These are phyloP conservation scores for Pseudopithomyces maydicus DNA, from an alignment of 2,329 filamentous ascomycete genomes.

Conservation along the genomic window DNA sequence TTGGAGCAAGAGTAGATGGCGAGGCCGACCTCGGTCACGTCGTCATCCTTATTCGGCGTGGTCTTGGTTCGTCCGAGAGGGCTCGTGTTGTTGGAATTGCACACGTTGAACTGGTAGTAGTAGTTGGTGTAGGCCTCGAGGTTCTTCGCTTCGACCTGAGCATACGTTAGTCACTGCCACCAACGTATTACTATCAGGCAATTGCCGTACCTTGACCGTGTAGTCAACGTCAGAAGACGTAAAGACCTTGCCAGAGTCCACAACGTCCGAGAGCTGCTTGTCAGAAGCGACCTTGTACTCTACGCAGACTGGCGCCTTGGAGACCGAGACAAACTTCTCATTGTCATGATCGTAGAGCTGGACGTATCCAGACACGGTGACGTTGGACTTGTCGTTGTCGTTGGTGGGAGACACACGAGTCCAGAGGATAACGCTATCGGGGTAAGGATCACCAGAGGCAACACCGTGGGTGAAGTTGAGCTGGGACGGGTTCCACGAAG, in stretches of 20 bases:
- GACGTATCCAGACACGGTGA: slow-evolving; percentile 62
- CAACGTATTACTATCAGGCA: neutral
- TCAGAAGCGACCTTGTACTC: slow-evolving; percentile 65
- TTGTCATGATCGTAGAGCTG: slow-evolving; percentile 60
- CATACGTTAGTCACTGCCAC: slow-evolving; percentile 15
- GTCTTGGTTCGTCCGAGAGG: slow-evolving; percentile 73
- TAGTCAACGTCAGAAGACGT: slow-evolving; percentile 78
- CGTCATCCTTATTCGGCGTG: slow-evolving; percentile 61
- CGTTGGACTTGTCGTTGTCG: slow-evolving; percentile 49
- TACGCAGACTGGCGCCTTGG: slow-evolving; percentile 68
- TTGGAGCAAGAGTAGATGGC: slow-evolving; percentile 74
- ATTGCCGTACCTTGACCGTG: slow-evolving; percentile 65
- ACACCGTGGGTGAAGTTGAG: slow-evolving; percentile 52
- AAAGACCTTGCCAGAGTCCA: slow-evolving; percentile 64
- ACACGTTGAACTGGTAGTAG: slow-evolving; percentile 73
- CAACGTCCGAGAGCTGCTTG: slow-evolving; percentile 53
- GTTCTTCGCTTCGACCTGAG: slow-evolving; percentile 66
- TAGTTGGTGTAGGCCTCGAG: slow-evolving; percentile 69
- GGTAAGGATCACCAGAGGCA: slow-evolving; percentile 52
- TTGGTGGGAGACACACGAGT: slow-evolving; percentile 43
- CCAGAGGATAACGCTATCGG: slow-evolving; percentile 44
- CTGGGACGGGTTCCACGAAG: slow-evolving; percentile 23
- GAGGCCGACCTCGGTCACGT: slow-evolving; percentile 63
- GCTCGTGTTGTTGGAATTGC: slow-evolving; percentile 64
- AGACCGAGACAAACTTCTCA: slow-evolving; percentile 58